Percentiles rank a stretch among this genome's conserved stretches.
These are phyloP conservation scores for Leccinellum luteum DNA, from an alignment of 768 basidiomycete genomes.

Conservation along the genomic window DNA sequence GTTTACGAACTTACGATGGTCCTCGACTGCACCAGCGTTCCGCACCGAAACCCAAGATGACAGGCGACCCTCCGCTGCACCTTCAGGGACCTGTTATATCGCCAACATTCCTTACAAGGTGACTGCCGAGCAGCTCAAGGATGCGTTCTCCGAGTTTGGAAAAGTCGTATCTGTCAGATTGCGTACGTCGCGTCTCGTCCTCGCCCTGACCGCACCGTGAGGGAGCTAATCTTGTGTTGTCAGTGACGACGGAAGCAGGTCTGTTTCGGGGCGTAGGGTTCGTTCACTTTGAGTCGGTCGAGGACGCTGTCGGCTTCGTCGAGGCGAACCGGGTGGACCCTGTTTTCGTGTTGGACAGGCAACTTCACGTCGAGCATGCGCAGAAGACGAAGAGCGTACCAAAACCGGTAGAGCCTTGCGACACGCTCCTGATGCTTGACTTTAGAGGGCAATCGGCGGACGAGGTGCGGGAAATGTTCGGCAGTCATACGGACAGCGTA, in stretches of 20 bases:
- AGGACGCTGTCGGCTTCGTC: slow-evolving; percentile 37
- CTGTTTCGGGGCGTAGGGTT: slow-evolving; percentile 44
- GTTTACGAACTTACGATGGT: slow-evolving; percentile 10
- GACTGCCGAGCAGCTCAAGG: slow-evolving; percentile 39
- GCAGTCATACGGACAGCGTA: slow-evolving; percentile 10
- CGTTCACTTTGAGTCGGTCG: slow-evolving; percentile 38
- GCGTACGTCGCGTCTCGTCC: slow-evolving; percentile 33
- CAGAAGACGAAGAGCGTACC: neutral
- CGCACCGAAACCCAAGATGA: slow-evolving; percentile 1
- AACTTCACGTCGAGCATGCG: slow-evolving; percentile 43
- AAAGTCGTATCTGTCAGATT: slow-evolving; percentile 36
- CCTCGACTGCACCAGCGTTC: slow-evolving; percentile 17
- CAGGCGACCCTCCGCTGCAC: slow-evolving; percentile 11
- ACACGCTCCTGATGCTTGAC: slow-evolving; percentile 32
- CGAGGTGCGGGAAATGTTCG: slow-evolving; percentile 27
- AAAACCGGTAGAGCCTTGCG: slow-evolving; percentile 20
- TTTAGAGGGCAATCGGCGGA: slow-evolving; percentile 25
- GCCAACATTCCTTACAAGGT: slow-evolving; percentile 53
- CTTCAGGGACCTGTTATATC: slow-evolving; percentile 42
- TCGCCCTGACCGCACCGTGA: neutral
- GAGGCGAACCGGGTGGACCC: slow-evolving; percentile 42
- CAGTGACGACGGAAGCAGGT: slow-evolving; percentile 34
- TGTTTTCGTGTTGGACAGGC: slow-evolving; percentile 46
- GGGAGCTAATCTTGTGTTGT: neutral
- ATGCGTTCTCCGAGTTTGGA: slow-evolving; percentile 45